These are phyloP conservation scores for Yarrowia osloensis DNA, from an alignment of 805 yeast species.

Conservation along the genomic window DNA sequence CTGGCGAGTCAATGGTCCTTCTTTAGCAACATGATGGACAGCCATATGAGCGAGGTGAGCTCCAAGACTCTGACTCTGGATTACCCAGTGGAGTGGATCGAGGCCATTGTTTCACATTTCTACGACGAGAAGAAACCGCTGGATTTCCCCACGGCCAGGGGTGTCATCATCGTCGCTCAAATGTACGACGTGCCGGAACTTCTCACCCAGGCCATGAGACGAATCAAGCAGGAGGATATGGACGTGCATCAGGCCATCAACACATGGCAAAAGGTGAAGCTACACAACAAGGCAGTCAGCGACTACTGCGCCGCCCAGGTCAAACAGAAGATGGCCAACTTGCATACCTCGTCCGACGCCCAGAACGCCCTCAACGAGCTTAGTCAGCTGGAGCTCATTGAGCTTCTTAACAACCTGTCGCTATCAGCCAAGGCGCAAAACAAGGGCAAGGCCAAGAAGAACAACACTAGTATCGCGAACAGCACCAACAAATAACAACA, in stretches of 20 bases:
- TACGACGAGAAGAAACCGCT: not conserved
- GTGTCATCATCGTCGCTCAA: not conserved
- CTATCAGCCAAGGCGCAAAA: not conserved
- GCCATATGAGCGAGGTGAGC: not conserved
- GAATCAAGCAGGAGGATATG: not conserved
- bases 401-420: not conserved
- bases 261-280: not conserved
- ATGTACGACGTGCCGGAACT: not conserved
- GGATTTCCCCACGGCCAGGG: not conserved
- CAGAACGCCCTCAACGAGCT: not conserved
- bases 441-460: not conserved
- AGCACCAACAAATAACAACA: too few species aligned
- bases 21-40: not conserved
- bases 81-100: not conserved
- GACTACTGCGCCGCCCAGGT: not conserved
- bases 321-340: not conserved
- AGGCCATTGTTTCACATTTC: not conserved
- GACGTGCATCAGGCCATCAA: not conserved
- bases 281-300: not conserved
- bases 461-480: not conserved
- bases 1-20: not conserved
- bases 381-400: not conserved
- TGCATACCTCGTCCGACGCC: not conserved
- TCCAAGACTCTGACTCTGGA: not conserved
- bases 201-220: not conserved